These are phyloP conservation scores for Mycena olivaceomarginata DNA, from an alignment of 768 basidiomycete genomes.

Conservation along the genomic window DNA sequence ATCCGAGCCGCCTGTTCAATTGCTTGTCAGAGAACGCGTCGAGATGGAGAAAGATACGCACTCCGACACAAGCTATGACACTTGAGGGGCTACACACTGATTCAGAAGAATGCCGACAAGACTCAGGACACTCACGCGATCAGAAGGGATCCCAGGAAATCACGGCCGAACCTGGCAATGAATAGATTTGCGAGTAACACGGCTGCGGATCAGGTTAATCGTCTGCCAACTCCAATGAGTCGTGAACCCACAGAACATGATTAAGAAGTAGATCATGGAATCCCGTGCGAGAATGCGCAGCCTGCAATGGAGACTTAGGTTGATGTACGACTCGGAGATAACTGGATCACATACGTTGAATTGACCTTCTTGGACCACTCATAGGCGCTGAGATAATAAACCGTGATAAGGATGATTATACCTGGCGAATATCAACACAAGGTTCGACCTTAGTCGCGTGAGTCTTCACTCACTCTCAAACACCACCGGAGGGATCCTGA, in stretches of 20 bases:
- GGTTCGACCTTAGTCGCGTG: neutral
- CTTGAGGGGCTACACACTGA: constrained; percentile 34
- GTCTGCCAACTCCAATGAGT: neutral
- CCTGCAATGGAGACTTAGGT: constrained; percentile 1
- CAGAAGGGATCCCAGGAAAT: constrained; percentile 46
- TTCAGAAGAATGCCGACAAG: neutral
- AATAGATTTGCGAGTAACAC: constrained; percentile 46
- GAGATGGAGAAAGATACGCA: neutral
- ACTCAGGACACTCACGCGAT: constrained; percentile 42
- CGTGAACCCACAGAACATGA: constrained; percentile 45
- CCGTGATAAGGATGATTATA: constrained; percentile 44
- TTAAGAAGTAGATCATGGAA: constrained; percentile 47
- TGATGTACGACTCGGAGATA: neutral
- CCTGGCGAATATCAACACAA: constrained; percentile 26
- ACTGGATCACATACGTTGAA: constrained; percentile 33
- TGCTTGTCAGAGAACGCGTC: neutral
- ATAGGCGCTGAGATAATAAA: constrained; percentile 42
- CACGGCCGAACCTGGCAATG: constrained; percentile 44
- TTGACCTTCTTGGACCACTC: constrained; percentile 25
- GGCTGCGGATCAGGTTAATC: constrained; percentile 23
- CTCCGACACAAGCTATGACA: constrained; percentile 46
- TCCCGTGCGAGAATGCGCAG: constrained; percentile 47
- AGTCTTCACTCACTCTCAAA: constrained; percentile 46
- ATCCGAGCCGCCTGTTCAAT: constrained; percentile 47
- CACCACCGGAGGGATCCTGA: constrained; percentile 46